These are phyloP conservation scores for Saturnispora hagleri DNA, from an alignment of 805 yeast genomes.

Conservation along the genomic window DNA sequence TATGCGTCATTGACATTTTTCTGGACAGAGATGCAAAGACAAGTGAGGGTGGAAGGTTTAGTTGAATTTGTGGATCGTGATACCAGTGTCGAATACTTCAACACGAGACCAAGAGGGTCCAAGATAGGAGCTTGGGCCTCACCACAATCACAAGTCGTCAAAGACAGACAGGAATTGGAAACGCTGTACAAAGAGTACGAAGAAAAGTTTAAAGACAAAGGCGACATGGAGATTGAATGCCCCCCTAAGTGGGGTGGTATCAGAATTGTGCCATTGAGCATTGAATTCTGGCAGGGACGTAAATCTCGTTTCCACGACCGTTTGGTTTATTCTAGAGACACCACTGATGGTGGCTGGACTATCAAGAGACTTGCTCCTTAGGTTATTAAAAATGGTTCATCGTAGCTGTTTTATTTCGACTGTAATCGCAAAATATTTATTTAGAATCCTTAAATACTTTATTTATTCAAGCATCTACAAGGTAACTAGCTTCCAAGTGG, in stretches of 20 bases:
- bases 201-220: constrained; percentile 44
- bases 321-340: constrained; percentile 55
- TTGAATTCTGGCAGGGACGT: constrained; percentile 98
- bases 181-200: constrained; percentile 37
- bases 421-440: background rate
- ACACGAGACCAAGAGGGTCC: constrained; percentile 86
- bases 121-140: constrained; percentile 96
- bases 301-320: constrained; percentile 85
- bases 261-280: constrained; percentile 75
- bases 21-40: constrained; percentile 88
- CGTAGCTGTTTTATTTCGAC: background rate
- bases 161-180: constrained; percentile 56
- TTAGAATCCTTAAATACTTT: background rate
- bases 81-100: constrained; percentile 68
- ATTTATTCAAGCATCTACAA: no score
- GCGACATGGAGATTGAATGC: constrained; percentile 64
- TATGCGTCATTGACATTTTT: constrained; percentile 80
- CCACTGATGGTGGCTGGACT: constrained; percentile 45
- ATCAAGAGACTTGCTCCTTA: constrained; percentile 64
- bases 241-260: constrained; percentile 97
- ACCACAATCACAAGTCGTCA: constrained; percentile 65
- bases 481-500: no score
- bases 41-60: constrained; percentile 84
- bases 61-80: constrained; percentile 67
- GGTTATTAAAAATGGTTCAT: background rate